These are phyloP conservation scores for Tausonia pullulans DNA, from an alignment of 1,284 basidiomycete genomes.

Conservation along the genomic window DNA sequence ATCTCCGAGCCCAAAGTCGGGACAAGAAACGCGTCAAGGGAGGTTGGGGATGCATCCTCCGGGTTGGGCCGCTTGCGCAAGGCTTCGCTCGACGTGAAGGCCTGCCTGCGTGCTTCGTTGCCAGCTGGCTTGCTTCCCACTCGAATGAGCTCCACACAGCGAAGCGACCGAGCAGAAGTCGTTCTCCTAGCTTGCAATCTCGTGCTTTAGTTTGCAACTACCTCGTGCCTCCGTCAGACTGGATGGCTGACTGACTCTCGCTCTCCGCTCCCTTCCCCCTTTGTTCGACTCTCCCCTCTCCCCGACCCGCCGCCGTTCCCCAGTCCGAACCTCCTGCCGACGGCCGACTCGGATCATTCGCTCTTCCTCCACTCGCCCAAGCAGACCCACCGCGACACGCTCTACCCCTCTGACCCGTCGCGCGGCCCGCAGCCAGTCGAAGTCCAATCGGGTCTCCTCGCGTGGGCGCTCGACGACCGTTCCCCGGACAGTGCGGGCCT, in stretches of 20 bases:
- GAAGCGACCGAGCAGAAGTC: too few species aligned
- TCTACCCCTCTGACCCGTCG: constrained; percentile 2
- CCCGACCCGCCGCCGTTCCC: not conserved
- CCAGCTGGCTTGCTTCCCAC: not conserved
- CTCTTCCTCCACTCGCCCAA: constrained; percentile 5
- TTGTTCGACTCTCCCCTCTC: not conserved
- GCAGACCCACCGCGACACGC: constrained; percentile 4
- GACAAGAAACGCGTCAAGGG: too few species aligned
- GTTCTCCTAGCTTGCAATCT: too few species aligned
- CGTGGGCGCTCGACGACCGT: constrained; percentile 15
- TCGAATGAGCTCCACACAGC: too few species aligned
- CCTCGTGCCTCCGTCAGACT: not conserved
- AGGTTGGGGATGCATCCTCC: too few species aligned
- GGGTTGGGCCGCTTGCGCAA: too few species aligned
- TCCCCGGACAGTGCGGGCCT: not conserved
- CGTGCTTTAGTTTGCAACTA: not conserved
- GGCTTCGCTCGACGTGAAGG: not conserved
- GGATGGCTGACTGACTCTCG: not conserved
- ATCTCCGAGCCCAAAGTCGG: too few species aligned
- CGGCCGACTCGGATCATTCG: constrained; percentile 3
- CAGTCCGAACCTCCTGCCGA: constrained; percentile 11
- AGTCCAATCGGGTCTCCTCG: constrained; percentile 9
- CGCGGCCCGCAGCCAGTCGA: constrained; percentile 1
- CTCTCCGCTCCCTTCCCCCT: not conserved
- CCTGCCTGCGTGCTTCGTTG: not conserved